A percentile compares a stretch with the other conserved stretches of the same genome.
Evolutionary conservation across 257 asterid genomes (phyloP).

Genomic region (Gardenia jasminoides): DNA sequence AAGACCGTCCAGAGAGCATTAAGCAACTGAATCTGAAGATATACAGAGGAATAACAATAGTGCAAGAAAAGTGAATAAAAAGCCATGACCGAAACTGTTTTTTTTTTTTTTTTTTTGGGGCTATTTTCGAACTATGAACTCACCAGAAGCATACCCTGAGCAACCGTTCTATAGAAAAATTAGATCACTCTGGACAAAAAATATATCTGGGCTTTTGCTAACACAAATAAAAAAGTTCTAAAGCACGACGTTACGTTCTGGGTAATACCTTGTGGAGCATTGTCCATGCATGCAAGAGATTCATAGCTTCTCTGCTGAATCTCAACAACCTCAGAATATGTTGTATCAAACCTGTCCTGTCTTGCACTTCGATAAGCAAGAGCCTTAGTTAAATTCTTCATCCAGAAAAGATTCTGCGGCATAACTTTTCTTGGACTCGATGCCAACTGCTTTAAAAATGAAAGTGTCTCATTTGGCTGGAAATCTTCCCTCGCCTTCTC

Average conservation of each 20-base stretch:
- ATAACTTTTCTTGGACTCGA: conserved; percentile 9
- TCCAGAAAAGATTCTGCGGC: neutral
- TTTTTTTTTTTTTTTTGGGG: no score
- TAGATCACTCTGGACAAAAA: neutral
- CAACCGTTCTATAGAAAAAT: neutral
- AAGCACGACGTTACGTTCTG: neutral
- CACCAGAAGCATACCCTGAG: neutral
- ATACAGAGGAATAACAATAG: neutral
- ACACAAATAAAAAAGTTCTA: neutral
- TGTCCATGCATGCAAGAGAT: neutral
- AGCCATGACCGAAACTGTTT: neutral
- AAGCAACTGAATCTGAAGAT: neutral
- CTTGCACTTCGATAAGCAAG: conserved; percentile 11
- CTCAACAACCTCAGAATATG: conserved; percentile 7
- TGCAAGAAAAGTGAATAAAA: neutral
- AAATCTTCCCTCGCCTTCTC: conserved; percentile 22
- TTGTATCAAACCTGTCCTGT: conserved; percentile 6
- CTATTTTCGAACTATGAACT: neutral
- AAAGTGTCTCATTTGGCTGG: conserved; percentile 14
- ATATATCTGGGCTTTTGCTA: neutral
- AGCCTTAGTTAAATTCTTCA: conserved; percentile 6
- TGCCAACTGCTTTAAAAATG: conserved; percentile 19
- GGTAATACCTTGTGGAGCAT: conserved; percentile 9
- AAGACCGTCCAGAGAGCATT: neutral
- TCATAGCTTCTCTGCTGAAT: conserved; percentile 8